Conservation (phyloP, 1,284 basidiomycete genomes). For the Cystobasidium slooffiae region DNA sequence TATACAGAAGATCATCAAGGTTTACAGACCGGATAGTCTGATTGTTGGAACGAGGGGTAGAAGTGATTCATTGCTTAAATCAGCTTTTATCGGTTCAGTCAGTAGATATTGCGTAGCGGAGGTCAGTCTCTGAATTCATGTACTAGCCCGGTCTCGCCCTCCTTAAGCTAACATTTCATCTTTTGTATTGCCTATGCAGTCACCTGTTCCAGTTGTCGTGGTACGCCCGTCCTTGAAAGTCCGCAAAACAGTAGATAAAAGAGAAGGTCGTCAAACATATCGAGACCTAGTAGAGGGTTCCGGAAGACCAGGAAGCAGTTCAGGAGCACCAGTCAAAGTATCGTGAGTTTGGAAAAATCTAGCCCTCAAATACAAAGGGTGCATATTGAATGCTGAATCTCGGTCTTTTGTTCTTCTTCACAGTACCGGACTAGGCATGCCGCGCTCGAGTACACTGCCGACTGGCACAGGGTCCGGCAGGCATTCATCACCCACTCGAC, state of each 20-base stretch:
- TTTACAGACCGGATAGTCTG: conserved; percentile 92
- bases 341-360: conserved; percentile 3
- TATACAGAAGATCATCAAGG: conserved; percentile 81
- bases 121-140: too few species aligned
- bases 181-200: conserved; percentile 60
- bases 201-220: conserved; percentile 89
- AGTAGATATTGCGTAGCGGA: conserved; percentile 70
- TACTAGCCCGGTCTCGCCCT: not conserved
- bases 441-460: conserved; percentile 5
- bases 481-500: conserved; percentile 2
- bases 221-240: conserved; percentile 61
- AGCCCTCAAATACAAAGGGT: too few species aligned
- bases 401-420: not conserved
- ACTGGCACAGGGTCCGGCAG: conserved; percentile 1
- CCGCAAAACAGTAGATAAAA: conserved; percentile 44
- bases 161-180: too few species aligned
- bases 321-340: not conserved
- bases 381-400: not conserved
- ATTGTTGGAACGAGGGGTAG: conserved; percentile 89
- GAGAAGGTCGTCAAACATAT: conserved; percentile 44
- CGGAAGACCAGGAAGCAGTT: conserved; percentile 21
- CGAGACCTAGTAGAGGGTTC: conserved; percentile 40
- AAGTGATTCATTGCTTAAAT: conserved; percentile 56
- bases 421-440: conserved; percentile 21
- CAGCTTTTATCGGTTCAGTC: conserved; percentile 58